Percentiles rank a stretch among this genome's conserved stretches.
phyloP scores from a whole-genome alignment of 345 rosid species.

The Rubroshorea leprosula region DNA sequence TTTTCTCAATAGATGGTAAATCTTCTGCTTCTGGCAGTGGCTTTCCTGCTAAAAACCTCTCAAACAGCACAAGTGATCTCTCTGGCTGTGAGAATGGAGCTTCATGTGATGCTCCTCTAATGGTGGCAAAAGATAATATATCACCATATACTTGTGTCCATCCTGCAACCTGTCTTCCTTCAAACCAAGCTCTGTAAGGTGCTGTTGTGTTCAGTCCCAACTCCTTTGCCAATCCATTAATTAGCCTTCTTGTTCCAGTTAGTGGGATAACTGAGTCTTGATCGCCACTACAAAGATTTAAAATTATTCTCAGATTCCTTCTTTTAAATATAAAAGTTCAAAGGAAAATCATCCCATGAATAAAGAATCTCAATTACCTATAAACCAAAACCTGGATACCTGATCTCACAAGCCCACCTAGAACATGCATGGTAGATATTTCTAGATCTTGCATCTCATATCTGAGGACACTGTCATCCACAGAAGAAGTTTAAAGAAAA shows the following conservation, averaged over 20 bases:
- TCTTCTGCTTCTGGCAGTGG: conserved; percentile 27
- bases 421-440: conserved; percentile 27
- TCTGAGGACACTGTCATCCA: not conserved
- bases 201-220: conserved; percentile 30
- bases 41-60: conserved; percentile 30
- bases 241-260: conserved; percentile 26
- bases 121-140: conserved; percentile 32
- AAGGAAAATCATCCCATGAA: not conserved
- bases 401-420: conserved; percentile 26
- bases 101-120: conserved; percentile 51
- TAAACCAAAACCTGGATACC: conserved; percentile 40
- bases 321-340: not conserved
- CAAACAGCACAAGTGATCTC: conserved; percentile 37
- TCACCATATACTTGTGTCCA: conserved; percentile 47
- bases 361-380: conserved; percentile 21
- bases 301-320: not conserved
- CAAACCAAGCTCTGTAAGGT: conserved; percentile 40
- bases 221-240: conserved; percentile 31
- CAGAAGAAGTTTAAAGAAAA: not conserved
- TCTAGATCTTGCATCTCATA: conserved; percentile 26
- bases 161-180: conserved; percentile 41
- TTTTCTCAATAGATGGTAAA: not conserved
- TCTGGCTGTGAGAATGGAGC: conserved; percentile 43
- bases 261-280: conserved; percentile 34
- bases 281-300: conserved; percentile 16